These are phyloP conservation scores for Penicillium sumatraense DNA, from an alignment of 2,329 filamentous ascomycete genomes.

Conservation along the genomic window DNA sequence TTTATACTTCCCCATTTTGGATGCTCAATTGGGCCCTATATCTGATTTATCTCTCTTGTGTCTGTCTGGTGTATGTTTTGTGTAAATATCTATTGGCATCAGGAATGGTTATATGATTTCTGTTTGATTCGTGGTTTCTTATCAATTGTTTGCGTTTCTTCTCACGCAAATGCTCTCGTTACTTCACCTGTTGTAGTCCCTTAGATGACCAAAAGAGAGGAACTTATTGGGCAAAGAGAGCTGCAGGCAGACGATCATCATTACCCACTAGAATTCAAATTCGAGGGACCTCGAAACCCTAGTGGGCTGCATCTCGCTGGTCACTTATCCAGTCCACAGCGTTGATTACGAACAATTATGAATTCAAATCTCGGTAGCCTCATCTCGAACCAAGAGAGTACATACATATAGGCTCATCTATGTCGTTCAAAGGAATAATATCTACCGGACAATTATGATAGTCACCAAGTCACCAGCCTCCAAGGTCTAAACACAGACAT, in stretches of 20 bases:
- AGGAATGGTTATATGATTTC: constrained; percentile 40
- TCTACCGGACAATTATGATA: background rate
- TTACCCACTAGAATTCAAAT: background rate
- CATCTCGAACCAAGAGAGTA: background rate
- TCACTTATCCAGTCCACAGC: too few species aligned
- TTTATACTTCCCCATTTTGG: constrained; percentile 28
- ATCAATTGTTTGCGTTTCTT: background rate
- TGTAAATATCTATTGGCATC: constrained; percentile 47
- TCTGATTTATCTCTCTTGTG: constrained; percentile 25
- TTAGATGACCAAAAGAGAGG: background rate
- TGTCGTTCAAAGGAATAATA: background rate
- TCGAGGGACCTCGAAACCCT: too few species aligned
- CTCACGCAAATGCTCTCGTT: background rate
- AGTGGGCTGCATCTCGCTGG: too few species aligned
- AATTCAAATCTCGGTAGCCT: too few species aligned
- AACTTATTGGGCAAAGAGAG: background rate
- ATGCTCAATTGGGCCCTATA: constrained; percentile 28
- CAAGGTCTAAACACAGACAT: background rate
- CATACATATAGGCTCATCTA: too few species aligned
- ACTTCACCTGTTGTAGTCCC: background rate
- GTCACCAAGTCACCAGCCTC: background rate
- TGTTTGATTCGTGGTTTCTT: constrained; percentile 15
- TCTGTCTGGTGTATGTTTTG: constrained; percentile 29
- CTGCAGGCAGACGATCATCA: background rate
- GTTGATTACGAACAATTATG: too few species aligned